A percentile compares a stretch with the other conserved stretches of the same genome.
Conservation (phyloP, 2,329 filamentous ascomycete genomes). For the Penicillium palitans region DNA sequence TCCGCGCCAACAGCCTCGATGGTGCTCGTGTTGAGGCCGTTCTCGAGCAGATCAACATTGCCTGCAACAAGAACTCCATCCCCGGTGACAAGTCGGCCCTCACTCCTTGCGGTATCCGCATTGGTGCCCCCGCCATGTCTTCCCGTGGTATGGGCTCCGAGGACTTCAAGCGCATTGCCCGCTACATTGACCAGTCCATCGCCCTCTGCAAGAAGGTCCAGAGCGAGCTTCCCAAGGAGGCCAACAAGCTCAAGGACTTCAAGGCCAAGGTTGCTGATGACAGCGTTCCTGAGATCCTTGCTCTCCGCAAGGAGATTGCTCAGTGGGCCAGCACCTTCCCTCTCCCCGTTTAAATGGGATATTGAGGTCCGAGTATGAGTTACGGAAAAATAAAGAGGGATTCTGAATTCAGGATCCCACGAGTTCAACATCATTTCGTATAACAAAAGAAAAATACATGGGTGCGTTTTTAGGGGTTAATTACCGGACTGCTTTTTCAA, state of each 20-base stretch:
- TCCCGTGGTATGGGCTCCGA: slow-evolving; percentile 88
- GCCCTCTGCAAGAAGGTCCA: slow-evolving; percentile 90
- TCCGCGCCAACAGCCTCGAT: slow-evolving; percentile 85
- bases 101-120: slow-evolving; percentile 90
- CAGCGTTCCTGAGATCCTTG: slow-evolving; percentile 76
- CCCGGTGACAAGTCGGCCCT: slow-evolving; percentile 97
- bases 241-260: slow-evolving; percentile 99
- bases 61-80: slow-evolving; percentile 99
- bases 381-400: slow-evolving; percentile 17
- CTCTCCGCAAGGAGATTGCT: slow-evolving; percentile 84
- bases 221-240: slow-evolving; percentile 82
- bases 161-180: slow-evolving; percentile 86
- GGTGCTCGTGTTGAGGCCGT: slow-evolving; percentile 91
- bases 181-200: slow-evolving; percentile 86
- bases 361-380: slow-evolving; percentile 1
- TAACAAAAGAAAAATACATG: slow-evolving; percentile 30
- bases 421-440: slow-evolving; percentile 42
- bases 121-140: slow-evolving; percentile 97
- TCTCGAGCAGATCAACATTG: slow-evolving; percentile 97
- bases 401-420: slow-evolving; percentile 19
- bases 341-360: slow-evolving; percentile 61
- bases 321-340: slow-evolving; percentile 88
- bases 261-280: slow-evolving; percentile 84
- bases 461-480: slow-evolving; percentile 38
- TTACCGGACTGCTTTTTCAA: slow-evolving; percentile 45